phyloP scores from a whole-genome alignment of 352 stramenopile genomes.

The Peronospora destructor region DNA sequence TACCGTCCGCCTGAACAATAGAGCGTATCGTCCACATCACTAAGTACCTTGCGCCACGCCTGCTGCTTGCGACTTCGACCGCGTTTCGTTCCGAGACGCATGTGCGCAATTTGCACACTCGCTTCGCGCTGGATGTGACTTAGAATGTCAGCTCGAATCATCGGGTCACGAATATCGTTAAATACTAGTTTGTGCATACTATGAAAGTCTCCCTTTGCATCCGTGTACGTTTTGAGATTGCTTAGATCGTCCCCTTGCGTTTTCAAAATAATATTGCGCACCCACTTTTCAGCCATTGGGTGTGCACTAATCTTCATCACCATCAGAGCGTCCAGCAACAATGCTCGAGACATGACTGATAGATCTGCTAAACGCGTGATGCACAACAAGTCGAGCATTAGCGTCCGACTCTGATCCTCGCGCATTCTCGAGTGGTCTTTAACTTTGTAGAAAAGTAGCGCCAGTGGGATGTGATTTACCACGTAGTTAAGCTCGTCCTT shows the following conservation, averaged over 20 bases:
- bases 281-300: slow-evolving; percentile 91
- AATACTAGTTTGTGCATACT: slow-evolving; percentile 98
- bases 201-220: slow-evolving; percentile 94
- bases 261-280: slow-evolving; percentile 94
- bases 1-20: slow-evolving; percentile 93
- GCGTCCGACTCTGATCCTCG: slow-evolving; percentile 83
- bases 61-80: slow-evolving; percentile 71
- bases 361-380: slow-evolving; percentile 89
- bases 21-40: slow-evolving; percentile 97
- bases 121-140: slow-evolving; percentile 93
- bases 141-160: slow-evolving; percentile 91
- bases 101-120: slow-evolving; percentile 90
- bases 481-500: slow-evolving; percentile 96
- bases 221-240: slow-evolving; percentile 93
- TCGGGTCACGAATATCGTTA: slow-evolving; percentile 88
- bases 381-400: slow-evolving; percentile 92
- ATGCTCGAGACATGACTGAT: slow-evolving; percentile 87
- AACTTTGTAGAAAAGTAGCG: slow-evolving; percentile 97
- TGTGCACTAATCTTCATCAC: slow-evolving; percentile 95
- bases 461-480: slow-evolving; percentile 90
- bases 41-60: slow-evolving; percentile 97
- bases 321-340: slow-evolving; percentile 94
- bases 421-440: slow-evolving; percentile 85
- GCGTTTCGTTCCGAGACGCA: slow-evolving; percentile 84
- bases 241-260: slow-evolving; percentile 94